Conservation (phyloP, 2,329 filamentous ascomycete species). For the Claviceps sorghi region DNA sequence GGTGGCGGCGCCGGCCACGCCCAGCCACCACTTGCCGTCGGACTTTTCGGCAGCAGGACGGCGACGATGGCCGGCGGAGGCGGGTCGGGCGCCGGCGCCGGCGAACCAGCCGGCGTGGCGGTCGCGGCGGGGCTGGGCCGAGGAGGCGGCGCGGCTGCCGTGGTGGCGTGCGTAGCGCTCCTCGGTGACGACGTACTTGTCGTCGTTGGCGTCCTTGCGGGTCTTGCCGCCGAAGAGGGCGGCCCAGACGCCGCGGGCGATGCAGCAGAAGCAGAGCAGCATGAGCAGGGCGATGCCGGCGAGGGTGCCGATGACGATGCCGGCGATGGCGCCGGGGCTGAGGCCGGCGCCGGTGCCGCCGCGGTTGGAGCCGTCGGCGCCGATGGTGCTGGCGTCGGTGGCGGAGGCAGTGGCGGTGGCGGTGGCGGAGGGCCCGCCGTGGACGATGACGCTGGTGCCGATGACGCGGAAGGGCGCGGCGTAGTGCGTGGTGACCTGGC, state of each 20-base stretch:
- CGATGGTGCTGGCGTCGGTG: too few relatives aligned
- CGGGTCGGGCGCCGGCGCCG: conserved; percentile 23
- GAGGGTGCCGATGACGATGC: conserved; percentile 63
- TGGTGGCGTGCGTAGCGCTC: conserved; percentile 45
- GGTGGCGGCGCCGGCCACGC: conserved; percentile 35
- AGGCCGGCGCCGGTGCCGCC: conserved; percentile 31
- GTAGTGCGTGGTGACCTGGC: too few relatives aligned
- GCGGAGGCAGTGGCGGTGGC: too few relatives aligned
- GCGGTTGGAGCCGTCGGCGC: conserved; percentile 23
- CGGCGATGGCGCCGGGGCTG: conserved; percentile 61
- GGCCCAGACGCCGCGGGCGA: conserved; percentile 47
- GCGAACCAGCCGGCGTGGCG: conserved; percentile 44
- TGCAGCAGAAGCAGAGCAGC: conserved; percentile 62
- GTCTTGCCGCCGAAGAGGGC: conserved; percentile 46
- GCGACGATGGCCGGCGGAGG: conserved; percentile 25
- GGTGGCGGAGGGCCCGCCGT: too few relatives aligned
- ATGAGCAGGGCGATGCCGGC: conserved; percentile 52
- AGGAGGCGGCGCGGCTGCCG: conserved; percentile 23
- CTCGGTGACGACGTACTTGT: conserved; percentile 46
- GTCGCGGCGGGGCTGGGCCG: conserved; percentile 33
- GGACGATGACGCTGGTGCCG: too few relatives aligned
- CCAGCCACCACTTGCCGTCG: conserved; percentile 36
- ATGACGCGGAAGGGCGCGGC: too few relatives aligned
- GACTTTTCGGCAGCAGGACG: conserved; percentile 27
- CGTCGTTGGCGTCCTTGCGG: conserved; percentile 27